phyloP scores from a whole-genome alignment of 2,329 filamentous ascomycete species.

The Alternaria sp. region DNA sequence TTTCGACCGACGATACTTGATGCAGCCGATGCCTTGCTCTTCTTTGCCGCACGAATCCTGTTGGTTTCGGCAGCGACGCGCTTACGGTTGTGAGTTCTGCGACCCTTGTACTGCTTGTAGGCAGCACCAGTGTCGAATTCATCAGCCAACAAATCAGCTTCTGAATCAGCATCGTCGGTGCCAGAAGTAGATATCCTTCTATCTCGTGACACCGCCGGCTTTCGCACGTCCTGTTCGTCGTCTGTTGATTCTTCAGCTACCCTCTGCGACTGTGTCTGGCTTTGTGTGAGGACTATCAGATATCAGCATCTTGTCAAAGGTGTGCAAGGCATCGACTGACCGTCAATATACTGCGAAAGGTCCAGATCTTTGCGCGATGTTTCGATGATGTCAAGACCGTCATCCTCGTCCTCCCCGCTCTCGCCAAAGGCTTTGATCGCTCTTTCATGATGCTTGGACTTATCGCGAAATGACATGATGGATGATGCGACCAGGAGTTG shows the following conservation, averaged over 20 bases:
- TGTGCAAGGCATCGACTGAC: conserved; percentile 20
- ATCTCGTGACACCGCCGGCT: background rate
- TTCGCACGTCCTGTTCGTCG: background rate
- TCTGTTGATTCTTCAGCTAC: conserved; percentile 5
- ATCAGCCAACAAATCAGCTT: conserved; percentile 55
- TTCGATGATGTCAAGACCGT: conserved; percentile 55
- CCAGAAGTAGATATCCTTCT: conserved; percentile 13
- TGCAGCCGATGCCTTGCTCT: conserved; percentile 55
- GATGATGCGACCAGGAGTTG: background rate
- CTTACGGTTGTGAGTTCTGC: conserved; percentile 64
- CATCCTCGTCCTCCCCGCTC: conserved; percentile 43
- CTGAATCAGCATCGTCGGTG: conserved; percentile 18
- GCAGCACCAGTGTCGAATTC: conserved; percentile 61
- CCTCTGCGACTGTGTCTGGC: conserved; percentile 35
- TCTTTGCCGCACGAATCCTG: conserved; percentile 59
- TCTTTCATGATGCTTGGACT: conserved; percentile 25
- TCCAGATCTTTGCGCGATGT: conserved; percentile 44
- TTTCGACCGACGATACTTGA: conserved; percentile 55
- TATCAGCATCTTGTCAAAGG: conserved; percentile 14
- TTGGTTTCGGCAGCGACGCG: conserved; percentile 60
- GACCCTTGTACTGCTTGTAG: conserved; percentile 72
- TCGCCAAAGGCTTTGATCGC: conserved; percentile 38
- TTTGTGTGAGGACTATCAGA: conserved; percentile 37
- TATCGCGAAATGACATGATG: conserved; percentile 31
- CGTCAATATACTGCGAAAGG: conserved; percentile 47